Conservation (phyloP, 164 flowering plant genomes). For the Stephania cephalantha region DNA sequence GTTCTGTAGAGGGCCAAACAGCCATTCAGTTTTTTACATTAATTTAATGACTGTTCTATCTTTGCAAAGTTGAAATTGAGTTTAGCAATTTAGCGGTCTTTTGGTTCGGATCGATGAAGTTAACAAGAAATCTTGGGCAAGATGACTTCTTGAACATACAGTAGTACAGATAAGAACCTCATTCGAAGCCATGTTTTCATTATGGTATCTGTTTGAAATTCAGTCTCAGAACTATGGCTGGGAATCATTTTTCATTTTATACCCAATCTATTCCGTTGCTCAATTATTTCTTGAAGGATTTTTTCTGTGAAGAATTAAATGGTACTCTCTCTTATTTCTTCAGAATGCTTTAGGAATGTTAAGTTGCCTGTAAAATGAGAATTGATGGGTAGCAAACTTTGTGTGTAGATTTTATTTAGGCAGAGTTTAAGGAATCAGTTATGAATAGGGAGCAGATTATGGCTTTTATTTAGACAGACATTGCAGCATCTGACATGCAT, state of each 20-base stretch:
- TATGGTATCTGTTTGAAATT: too few species aligned
- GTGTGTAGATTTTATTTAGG: background rate
- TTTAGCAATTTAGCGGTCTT: background rate
- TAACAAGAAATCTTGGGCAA: background rate
- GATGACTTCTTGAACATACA: background rate
- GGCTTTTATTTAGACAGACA: background rate
- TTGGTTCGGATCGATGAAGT: background rate
- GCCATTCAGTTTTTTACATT: background rate
- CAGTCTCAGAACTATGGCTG: background rate
- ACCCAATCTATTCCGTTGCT: too few species aligned
- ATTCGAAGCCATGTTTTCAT: background rate
- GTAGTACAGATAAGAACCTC: background rate
- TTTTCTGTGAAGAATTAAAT: background rate
- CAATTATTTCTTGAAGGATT: background rate
- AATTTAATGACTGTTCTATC: background rate
- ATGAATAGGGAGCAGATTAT: background rate
- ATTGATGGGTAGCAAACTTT: background rate
- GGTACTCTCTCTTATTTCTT: background rate
- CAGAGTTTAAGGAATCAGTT: conserved; percentile 1
- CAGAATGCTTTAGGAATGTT: background rate
- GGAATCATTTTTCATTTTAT: background rate
- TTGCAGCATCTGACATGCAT: background rate
- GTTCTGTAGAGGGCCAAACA: background rate
- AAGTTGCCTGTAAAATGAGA: background rate
- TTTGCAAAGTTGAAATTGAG: background rate